Evolutionary conservation across 1,284 basidiomycete genomes (phyloP), one percentile per base, ranked within the genome.

Genomic region (Acaromyces ingoldii): DNA sequence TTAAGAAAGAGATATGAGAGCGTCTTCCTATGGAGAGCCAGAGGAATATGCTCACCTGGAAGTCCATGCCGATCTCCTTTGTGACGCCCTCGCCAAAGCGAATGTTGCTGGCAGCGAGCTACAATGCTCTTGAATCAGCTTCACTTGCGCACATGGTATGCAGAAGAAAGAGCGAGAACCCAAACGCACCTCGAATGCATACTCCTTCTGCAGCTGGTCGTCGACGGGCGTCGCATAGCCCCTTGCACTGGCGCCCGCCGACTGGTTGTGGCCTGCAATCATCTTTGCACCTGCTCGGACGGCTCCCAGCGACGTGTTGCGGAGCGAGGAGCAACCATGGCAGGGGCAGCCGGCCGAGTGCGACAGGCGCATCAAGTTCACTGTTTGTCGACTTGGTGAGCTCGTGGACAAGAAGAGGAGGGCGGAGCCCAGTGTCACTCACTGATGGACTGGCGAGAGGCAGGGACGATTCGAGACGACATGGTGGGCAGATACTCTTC

Each of bases 61-160:
- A 81, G 77, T 92, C 91, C 87, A 91, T 89, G 22, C 91, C 92
- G 45, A 96, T 88, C 78, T 95, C 91, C 48, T 70, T 57, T 17
- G 75, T 76, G 26, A 76, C 75, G 13, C 75, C 75, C 42, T 72
- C 63, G 15, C 75, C 75, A 37, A 66, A 76, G 3, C 75, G 58
- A 55, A 95, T 78, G 74, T 91, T 92, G 45, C 88, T 86, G 1
- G 92, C 91, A 10, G 91, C 89, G 55, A 96, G 85, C 88, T 53
- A n/a, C n/a, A n/a, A n/a, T n/a, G n/a, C n/a, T n/a, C n/a, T n/a
- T n/a, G n/a, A n/a, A n/a, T n/a, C n/a, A n/a, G n/a, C n/a, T n/a
- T n/a, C n/a, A n/a, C n/a, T n/a, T n/a, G 31, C 4, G n/a, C 15
- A 17, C 6, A 13, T 4, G 6, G 26, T 15, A 4, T 13, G 44